These are phyloP conservation scores for Phialophora chinensis DNA, from an alignment of 2,329 filamentous ascomycete species.

Conservation along the genomic window DNA sequence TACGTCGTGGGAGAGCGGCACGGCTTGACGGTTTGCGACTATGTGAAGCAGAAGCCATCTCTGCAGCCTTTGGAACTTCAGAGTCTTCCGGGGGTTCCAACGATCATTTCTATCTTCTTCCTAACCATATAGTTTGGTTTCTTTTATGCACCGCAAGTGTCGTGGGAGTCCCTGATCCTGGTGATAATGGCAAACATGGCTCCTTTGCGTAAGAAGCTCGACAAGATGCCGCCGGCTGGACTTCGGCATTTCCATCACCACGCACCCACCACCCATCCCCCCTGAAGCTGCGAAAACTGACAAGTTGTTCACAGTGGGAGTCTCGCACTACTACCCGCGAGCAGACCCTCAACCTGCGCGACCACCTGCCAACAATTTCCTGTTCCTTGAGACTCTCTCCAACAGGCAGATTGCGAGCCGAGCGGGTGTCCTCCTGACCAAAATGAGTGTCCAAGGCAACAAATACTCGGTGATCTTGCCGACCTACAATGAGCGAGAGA, in stretches of 20 bases:
- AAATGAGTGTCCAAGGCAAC: slow-evolving; percentile 55
- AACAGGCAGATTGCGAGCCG: not conserved
- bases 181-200: not conserved
- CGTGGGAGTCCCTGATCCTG: not conserved
- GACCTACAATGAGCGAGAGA: slow-evolving; percentile 97
- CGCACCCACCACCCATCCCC: not conserved
- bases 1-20: slow-evolving; percentile 61
- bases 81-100: not conserved
- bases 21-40: slow-evolving; percentile 35
- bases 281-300: slow-evolving; percentile 2
- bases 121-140: not conserved
- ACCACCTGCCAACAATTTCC: slow-evolving; percentile 11
- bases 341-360: slow-evolving; percentile 32
- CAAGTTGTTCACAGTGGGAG: slow-evolving; percentile 10
- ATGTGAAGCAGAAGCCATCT: slow-evolving; percentile 20
- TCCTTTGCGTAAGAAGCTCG: not conserved
- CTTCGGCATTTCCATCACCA: slow-evolving; percentile 4
- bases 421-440: slow-evolving; percentile 27
- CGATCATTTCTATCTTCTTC: not conserved
- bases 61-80: slow-evolving; percentile 5
- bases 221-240: slow-evolving; percentile 4
- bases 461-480: slow-evolving; percentile 98
- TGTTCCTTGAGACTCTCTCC: not conserved
- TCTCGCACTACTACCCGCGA: slow-evolving; percentile 6
- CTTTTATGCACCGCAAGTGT: not conserved